These are phyloP conservation scores for Fusarium chlamydosporum DNA, from an alignment of 2,329 filamentous ascomycete species.

Conservation along the genomic window DNA sequence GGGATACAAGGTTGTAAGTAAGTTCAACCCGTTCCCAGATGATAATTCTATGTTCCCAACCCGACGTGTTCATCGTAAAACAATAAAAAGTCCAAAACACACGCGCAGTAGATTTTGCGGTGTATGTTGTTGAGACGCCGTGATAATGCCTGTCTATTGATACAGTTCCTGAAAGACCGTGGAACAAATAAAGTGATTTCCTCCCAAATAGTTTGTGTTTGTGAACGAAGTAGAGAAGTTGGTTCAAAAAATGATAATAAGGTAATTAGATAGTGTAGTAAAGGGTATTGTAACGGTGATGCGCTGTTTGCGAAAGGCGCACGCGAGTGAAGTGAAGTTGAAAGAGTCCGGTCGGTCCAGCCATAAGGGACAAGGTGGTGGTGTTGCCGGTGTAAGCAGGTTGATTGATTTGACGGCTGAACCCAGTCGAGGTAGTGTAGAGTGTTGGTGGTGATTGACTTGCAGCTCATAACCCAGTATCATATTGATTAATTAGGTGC, in stretches of 20 bases:
- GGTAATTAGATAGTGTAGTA: constrained; percentile 46
- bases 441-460: constrained; percentile 30
- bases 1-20: constrained; percentile 31
- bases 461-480: constrained; percentile 38
- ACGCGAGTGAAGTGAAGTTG: constrained; percentile 45
- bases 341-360: constrained; percentile 49
- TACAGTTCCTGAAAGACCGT: constrained; percentile 48
- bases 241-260: constrained; percentile 9
- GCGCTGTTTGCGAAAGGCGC: constrained; percentile 26
- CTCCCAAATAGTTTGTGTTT: constrained; percentile 41
- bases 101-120: constrained; percentile 29
- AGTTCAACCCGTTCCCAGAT: constrained; percentile 41
- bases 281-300: constrained; percentile 46
- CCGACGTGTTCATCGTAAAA: constrained; percentile 50
- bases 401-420: constrained; percentile 43
- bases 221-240: constrained; percentile 37
- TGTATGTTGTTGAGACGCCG: constrained; percentile 49
- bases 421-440: constrained; percentile 10
- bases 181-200: constrained; percentile 37
- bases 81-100: constrained; percentile 31
- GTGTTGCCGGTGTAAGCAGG: constrained; percentile 42
- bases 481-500: constrained; percentile 40
- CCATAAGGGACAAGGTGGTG: constrained; percentile 41
- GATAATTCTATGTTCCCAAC: constrained; percentile 51
- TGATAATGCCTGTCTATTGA: constrained; percentile 51